phyloP scores from a whole-genome alignment of 768 basidiomycete genomes.

The Pulveroboletus sp. region DNA sequence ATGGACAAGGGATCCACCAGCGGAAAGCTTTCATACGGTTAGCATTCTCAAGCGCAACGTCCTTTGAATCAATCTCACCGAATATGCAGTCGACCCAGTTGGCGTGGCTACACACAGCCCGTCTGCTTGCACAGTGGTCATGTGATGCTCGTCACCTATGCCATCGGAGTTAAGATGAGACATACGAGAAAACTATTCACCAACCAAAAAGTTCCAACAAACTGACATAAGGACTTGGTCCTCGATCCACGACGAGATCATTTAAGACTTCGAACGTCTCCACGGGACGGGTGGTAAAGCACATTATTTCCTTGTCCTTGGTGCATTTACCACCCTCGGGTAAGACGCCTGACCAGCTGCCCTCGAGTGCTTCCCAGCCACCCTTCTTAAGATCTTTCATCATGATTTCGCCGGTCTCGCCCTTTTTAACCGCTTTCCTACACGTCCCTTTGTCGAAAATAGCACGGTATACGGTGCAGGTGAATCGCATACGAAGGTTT shows the following conservation, averaged over 20 bases:
- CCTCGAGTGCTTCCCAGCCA: conserved; percentile 96
- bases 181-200: conserved; percentile 24
- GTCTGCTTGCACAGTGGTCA: conserved; percentile 99
- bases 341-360: conserved; percentile 51
- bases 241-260: conserved; percentile 95
- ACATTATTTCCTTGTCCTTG: conserved; percentile 97
- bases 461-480: conserved; percentile 95
- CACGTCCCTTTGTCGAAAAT: conserved; percentile 66
- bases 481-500: conserved; percentile 98
- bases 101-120: conserved; percentile 93
- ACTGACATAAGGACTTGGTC: conserved; percentile 96
- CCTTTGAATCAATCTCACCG: conserved; percentile 45
- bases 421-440: conserved; percentile 85
- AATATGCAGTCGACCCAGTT: conserved; percentile 98
- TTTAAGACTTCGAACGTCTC: conserved; percentile 97
- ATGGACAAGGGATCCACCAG: conserved; percentile 95
- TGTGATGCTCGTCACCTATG: conserved; percentile 94
- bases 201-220: conserved; percentile 92
- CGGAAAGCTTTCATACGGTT: conserved; percentile 59
- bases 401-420: conserved; percentile 92
- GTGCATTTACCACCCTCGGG: conserved; percentile 42
- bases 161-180: conserved; percentile 1
- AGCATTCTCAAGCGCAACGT: conserved; percentile 1
- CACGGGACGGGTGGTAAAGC: conserved; percentile 89
- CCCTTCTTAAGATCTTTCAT: conserved; percentile 88